phyloP scores from a whole-genome alignment of 2,329 filamentous ascomycete genomes.

The Trichoderma harzianum region DNA sequence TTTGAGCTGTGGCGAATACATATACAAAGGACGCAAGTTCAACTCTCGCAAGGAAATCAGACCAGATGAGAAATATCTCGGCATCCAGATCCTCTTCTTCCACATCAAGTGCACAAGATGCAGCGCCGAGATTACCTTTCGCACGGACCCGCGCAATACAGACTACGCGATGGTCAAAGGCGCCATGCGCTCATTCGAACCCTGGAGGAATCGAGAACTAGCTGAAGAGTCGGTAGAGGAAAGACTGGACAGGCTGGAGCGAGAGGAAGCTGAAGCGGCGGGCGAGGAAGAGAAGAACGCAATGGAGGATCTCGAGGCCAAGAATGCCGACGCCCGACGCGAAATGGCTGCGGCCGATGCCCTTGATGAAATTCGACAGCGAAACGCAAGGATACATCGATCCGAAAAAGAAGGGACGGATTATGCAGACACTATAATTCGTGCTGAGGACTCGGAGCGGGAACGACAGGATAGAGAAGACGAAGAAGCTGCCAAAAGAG shows the following conservation, averaged over 20 bases:
- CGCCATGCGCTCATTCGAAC: slow-evolving; percentile 89
- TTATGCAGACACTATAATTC: slow-evolving; percentile 52
- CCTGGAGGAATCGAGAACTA: slow-evolving; percentile 66
- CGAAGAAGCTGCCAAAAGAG: slow-evolving; percentile 72
- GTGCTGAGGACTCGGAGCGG: slow-evolving; percentile 56
- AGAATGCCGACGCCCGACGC: slow-evolving; percentile 85
- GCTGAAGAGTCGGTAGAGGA: slow-evolving; percentile 82
- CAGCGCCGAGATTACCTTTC: slow-evolving; percentile 83
- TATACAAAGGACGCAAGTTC: slow-evolving; percentile 92
- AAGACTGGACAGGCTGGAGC: slow-evolving; percentile 76
- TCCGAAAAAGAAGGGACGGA: slow-evolving; percentile 66
- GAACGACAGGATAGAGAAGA: slow-evolving; percentile 74
- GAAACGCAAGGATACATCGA: slow-evolving; percentile 84
- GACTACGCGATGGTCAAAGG: slow-evolving; percentile 81
- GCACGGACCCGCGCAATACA: slow-evolving; percentile 91
- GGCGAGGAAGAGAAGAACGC: slow-evolving; percentile 74
- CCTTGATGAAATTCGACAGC: slow-evolving; percentile 85
- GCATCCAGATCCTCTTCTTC: slow-evolving; percentile 84
- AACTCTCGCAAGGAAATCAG: slow-evolving; percentile 92
- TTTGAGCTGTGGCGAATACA: slow-evolving; percentile 64
- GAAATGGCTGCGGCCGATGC: slow-evolving; percentile 98
- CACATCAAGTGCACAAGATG: slow-evolving; percentile 81
- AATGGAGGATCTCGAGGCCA: slow-evolving; percentile 93
- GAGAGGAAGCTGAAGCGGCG: slow-evolving; percentile 63
- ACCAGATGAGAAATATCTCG: slow-evolving; percentile 81